Conservation (phyloP, 768 basidiomycete species). For the Mycena filopes region DNA sequence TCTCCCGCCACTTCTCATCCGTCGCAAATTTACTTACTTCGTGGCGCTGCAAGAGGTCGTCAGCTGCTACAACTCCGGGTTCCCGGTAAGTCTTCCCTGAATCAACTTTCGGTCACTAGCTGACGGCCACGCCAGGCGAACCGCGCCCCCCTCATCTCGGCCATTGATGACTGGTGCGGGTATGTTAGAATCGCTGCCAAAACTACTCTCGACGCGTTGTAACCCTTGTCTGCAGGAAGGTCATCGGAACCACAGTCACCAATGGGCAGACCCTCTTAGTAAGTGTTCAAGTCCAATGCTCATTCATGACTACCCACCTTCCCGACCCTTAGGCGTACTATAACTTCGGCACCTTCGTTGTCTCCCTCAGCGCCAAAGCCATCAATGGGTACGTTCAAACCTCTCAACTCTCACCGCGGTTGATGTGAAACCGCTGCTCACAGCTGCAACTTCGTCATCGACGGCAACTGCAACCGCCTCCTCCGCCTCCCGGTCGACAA, state of each 20-base stretch:
- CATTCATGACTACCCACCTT: not conserved
- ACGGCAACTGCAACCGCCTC: slow-evolving; percentile 35
- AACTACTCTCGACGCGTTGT: no score
- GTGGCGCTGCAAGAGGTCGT: not conserved
- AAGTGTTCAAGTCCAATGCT: not conserved
- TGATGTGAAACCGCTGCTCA: not conserved
- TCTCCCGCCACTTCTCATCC: no score
- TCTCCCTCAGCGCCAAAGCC: slow-evolving; percentile 3
- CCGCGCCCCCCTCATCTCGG: slow-evolving; percentile 9
- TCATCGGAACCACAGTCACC: no score
- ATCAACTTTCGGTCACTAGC: not conserved
- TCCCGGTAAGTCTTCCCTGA: not conserved
- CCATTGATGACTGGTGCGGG: slow-evolving; percentile 18
- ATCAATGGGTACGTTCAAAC: slow-evolving; percentile 2
- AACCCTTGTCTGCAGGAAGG: no score
- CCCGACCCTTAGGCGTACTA: not conserved
- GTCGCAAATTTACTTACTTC: no score
- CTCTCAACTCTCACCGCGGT: not conserved
- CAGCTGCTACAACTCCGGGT: not conserved
- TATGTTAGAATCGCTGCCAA: not conserved
- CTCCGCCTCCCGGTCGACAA: slow-evolving; percentile 31
- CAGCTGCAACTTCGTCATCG: no score
- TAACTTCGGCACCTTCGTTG: slow-evolving; percentile 5
- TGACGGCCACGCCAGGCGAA: not conserved
- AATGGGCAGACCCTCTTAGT: no score